Evolutionary conservation across 2,329 filamentous ascomycete genomes (phyloP).

Genomic region (Microdochium trichocladiopsis): DNA sequence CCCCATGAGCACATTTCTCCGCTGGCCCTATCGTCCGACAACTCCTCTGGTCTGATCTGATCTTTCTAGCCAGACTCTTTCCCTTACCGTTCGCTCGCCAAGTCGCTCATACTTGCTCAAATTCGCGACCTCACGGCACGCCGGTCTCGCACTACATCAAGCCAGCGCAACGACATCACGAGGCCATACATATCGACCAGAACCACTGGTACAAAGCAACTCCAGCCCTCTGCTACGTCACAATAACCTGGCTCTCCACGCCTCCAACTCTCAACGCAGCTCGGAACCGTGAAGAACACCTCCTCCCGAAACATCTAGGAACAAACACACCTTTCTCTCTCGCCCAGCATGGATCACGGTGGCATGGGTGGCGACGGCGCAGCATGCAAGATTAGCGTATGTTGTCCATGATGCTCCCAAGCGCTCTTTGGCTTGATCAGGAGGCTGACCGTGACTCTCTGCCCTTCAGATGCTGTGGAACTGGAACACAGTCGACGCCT

Average conservation of each 20-base stretch:
- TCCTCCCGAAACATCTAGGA: neutral
- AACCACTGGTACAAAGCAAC: no score
- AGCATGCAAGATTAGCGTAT: conserved; percentile 6
- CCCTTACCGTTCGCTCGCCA: neutral
- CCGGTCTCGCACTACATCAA: neutral
- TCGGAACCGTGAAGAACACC: neutral
- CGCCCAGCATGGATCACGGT: conserved; percentile 5
- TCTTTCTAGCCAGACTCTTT: neutral
- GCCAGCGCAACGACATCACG: neutral
- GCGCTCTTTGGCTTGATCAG: neutral
- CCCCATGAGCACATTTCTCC: no score
- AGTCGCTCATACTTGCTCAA: neutral
- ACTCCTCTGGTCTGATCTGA: no score
- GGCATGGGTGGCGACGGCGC: neutral
- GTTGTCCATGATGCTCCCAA: no score
- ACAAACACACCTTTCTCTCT: neutral
- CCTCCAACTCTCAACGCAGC: no score
- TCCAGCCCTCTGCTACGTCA: no score
- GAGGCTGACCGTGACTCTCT: conserved; percentile 1
- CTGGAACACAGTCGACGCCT: conserved; percentile 33
- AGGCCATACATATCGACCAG: neutral
- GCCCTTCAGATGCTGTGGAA: conserved; percentile 35
- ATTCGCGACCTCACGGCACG: neutral
- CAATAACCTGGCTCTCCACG: no score
- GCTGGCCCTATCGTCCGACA: no score